Conservation (phyloP, 768 basidiomycete species). For the Podaxis mareebaensis region DNA sequence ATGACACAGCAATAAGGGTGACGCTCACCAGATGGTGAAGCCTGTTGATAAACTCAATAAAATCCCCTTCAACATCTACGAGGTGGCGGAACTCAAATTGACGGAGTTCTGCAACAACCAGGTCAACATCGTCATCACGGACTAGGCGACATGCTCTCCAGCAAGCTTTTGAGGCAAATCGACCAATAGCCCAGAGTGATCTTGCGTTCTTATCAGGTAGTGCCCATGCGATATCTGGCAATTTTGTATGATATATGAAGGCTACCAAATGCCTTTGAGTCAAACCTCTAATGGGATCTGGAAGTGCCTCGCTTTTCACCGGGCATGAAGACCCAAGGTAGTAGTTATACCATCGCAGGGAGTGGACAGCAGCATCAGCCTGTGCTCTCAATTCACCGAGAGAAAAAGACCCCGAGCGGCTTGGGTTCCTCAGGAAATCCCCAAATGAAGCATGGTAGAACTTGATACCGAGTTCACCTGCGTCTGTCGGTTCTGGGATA, state of each 20-base stretch:
- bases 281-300: background rate
- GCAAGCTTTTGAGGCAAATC: background rate
- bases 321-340: background rate
- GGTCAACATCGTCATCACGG: background rate
- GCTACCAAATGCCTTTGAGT: background rate
- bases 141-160: background rate
- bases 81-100: background rate
- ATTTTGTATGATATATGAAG: background rate
- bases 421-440: background rate
- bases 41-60: background rate
- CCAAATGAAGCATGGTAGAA: background rate
- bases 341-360: conserved; percentile 25
- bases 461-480: background rate
- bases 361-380: background rate
- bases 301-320: background rate
- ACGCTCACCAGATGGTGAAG: background rate
- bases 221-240: background rate
- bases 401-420: background rate
- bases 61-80: background rate
- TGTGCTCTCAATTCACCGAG: background rate
- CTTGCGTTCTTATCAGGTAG: background rate
- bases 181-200: background rate
- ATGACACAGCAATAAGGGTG: background rate
- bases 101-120: background rate
- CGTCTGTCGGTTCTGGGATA: background rate